Percentiles rank a stretch among this genome's conserved stretches.
phyloP scores from a whole-genome alignment of 192 early-diverging fungal genomes.

The Gamsiella multidivaricata region DNA sequence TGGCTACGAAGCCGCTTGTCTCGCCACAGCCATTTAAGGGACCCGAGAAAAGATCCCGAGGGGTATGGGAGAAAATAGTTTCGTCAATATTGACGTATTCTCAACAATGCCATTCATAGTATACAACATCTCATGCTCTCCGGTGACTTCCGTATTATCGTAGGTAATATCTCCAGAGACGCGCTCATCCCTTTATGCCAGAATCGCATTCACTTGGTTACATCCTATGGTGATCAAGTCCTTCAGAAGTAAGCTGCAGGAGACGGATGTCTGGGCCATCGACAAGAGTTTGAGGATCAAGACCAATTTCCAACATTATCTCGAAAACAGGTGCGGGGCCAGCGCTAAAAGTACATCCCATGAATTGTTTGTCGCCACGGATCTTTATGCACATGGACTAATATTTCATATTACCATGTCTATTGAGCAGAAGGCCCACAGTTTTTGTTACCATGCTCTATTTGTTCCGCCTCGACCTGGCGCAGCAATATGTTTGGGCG shows the following conservation, averaged over 20 bases:
- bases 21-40: conserved; percentile 44
- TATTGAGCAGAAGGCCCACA: conserved; percentile 15
- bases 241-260: conserved; percentile 25
- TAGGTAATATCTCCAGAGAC: conserved; percentile 51
- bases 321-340: conserved; percentile 37
- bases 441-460: conserved; percentile 46
- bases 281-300: conserved; percentile 37
- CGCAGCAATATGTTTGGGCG: conserved; percentile 38
- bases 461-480: conserved; percentile 30
- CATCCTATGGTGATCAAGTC: conserved; percentile 52
- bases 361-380: too few relatives aligned
- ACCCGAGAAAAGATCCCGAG: conserved; percentile 35
- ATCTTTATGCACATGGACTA: too few relatives aligned
- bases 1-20: conserved; percentile 48
- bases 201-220: conserved; percentile 48
- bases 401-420: too few relatives aligned
- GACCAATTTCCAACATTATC: conserved; percentile 34
- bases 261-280: conserved; percentile 44
- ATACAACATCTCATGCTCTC: too few relatives aligned
- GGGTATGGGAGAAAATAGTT: conserved; percentile 19
- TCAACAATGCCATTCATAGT: too few relatives aligned
- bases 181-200: conserved; percentile 40
- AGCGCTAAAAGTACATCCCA: too few relatives aligned
- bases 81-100: background rate
- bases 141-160: too few relatives aligned